phyloP scores from a whole-genome alignment of 2,329 filamentous ascomycete genomes.

The Plenodomus tracheiphilus region DNA sequence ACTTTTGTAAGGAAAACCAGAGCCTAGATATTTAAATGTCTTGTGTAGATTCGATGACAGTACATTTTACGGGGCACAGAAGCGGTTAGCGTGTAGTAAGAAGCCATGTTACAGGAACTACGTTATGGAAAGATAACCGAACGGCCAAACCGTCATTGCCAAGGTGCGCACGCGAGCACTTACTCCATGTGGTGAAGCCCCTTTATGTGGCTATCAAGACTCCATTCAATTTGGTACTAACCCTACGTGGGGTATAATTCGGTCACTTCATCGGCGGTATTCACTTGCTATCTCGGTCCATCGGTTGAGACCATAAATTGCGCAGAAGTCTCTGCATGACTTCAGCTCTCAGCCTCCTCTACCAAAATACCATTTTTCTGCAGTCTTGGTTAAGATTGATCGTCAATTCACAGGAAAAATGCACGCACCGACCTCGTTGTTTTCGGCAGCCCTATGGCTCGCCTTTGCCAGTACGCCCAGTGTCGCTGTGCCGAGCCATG shows the following conservation, averaged over 20 bases:
- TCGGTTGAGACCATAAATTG: neutral
- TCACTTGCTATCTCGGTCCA: slow-evolving; percentile 7
- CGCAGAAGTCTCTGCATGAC: neutral
- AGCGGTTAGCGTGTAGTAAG: too few species aligned
- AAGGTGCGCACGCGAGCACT: slow-evolving; percentile 7
- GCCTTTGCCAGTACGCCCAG: slow-evolving; percentile 7
- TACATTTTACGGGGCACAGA: too few species aligned
- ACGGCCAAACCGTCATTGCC: slow-evolving; percentile 2
- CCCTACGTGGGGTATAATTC: slow-evolving; percentile 8
- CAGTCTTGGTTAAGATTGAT: neutral
- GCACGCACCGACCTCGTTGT: neutral
- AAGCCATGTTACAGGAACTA: too few species aligned
- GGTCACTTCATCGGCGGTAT: slow-evolving; percentile 16
- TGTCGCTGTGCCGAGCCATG: slow-evolving; percentile 19
- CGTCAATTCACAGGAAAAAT: neutral
- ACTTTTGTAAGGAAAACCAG: too few species aligned
- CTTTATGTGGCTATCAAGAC: neutral
- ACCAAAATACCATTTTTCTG: neutral
- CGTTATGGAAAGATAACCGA: neutral
- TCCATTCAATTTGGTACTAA: slow-evolving; percentile 1
- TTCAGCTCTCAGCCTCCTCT: neutral
- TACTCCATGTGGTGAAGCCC: slow-evolving; percentile 8
- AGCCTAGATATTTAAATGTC: too few species aligned
- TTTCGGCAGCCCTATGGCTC: slow-evolving; percentile 23
- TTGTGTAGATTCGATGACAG: too few species aligned